These are phyloP conservation scores for Fusarium agapanthi DNA, from an alignment of 2,329 filamentous ascomycete species.

Conservation along the genomic window DNA sequence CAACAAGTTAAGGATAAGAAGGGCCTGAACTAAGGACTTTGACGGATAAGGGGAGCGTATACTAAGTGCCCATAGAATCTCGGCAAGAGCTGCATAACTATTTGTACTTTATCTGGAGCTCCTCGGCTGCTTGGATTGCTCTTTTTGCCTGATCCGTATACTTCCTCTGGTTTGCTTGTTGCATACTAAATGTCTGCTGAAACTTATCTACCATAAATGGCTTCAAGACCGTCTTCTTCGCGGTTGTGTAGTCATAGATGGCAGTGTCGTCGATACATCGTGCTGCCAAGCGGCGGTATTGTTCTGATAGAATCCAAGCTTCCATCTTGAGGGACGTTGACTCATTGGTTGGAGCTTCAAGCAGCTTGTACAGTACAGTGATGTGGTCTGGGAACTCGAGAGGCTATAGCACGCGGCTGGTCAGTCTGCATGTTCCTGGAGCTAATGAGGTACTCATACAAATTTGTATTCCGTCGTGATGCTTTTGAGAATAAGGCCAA, in stretches of 20 bases:
- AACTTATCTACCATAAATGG: constrained; percentile 31
- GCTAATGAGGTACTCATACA: background rate
- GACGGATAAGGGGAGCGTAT: accelerated
- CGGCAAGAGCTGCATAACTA: background rate
- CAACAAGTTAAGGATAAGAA: background rate
- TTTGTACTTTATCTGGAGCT: background rate
- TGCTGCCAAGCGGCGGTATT: constrained; percentile 19
- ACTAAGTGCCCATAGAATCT: too few species aligned
- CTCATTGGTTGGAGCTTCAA: constrained; percentile 14
- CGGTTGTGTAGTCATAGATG: constrained; percentile 17
- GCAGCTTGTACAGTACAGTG: constrained; percentile 18
- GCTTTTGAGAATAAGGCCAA: constrained; percentile 27
- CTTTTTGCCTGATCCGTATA: background rate
- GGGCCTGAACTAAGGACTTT: accelerated
- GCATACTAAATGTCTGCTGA: constrained; percentile 7
- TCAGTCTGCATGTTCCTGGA: accelerated
- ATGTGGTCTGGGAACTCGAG: constrained; percentile 20
- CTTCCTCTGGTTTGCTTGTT: background rate
- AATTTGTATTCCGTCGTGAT: constrained; percentile 32
- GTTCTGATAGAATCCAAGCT: constrained; percentile 24
- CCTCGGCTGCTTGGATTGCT: background rate
- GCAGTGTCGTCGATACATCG: constrained; percentile 22
- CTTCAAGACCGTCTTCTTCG: constrained; percentile 18
- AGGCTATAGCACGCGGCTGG: background rate
- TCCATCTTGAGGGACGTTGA: constrained; percentile 27